A percentile compares a stretch with the other conserved stretches of the same genome.
Conservation (phyloP, 768 basidiomycete genomes). For the Stropharia rugosoannulata region DNA sequence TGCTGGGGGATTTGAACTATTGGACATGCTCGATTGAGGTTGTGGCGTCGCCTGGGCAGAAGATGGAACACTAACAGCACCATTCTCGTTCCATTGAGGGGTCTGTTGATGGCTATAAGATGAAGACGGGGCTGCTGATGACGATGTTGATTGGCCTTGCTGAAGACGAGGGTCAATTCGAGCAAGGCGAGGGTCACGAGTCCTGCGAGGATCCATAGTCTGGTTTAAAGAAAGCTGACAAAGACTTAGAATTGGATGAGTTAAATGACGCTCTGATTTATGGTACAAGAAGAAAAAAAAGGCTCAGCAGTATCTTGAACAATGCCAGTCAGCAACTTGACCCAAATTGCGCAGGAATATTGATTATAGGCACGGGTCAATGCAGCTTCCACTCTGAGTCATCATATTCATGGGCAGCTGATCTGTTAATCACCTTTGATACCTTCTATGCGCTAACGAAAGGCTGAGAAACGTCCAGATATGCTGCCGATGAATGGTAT, state of each 20-base stretch:
- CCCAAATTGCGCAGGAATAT: conserved; percentile 39
- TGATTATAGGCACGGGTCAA: conserved; percentile 47
- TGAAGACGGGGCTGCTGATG: conserved; percentile 34
- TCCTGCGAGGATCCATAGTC: conserved; percentile 76
- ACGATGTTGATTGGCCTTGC: conserved; percentile 26
- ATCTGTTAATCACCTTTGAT: neutral
- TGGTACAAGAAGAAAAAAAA: conserved; percentile 13
- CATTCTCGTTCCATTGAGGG: conserved; percentile 27
- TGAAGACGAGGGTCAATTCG: conserved; percentile 62
- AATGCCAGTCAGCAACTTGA: conserved; percentile 70
- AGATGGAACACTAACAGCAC: conserved; percentile 8
- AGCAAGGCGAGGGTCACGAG: conserved; percentile 77
- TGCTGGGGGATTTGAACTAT: conserved; percentile 2
- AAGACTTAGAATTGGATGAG: neutral
- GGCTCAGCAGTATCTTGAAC: conserved; percentile 96
- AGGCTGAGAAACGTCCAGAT: neutral
- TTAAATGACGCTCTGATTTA: neutral
- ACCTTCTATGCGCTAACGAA: neutral
- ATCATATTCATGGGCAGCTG: conserved; percentile 43
- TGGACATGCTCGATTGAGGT: conserved; percentile 6
- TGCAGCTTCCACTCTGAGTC: conserved; percentile 94
- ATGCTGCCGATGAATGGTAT: no score
- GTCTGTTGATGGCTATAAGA: conserved; percentile 17
- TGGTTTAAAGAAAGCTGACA: conserved; percentile 9
- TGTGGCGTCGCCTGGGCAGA: conserved; percentile 11